These are phyloP conservation scores for Euptelea pleiosperma DNA, from an alignment of 164 flowering plant species.

Conservation along the genomic window DNA sequence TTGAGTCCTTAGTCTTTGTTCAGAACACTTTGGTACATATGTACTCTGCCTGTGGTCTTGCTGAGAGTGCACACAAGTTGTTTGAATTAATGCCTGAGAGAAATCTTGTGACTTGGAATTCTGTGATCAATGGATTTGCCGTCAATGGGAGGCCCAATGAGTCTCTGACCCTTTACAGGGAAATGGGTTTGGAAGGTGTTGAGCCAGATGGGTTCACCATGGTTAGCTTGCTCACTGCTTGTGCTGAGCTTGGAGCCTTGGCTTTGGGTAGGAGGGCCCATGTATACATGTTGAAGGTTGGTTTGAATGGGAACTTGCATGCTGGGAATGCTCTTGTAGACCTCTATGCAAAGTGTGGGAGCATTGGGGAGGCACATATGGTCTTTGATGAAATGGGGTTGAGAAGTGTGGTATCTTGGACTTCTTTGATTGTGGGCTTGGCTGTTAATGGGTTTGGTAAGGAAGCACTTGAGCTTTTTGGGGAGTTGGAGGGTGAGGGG, in stretches of 20 bases:
- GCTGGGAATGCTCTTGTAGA: constrained; percentile 32
- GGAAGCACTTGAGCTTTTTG: constrained; percentile 29
- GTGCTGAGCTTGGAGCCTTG: constrained; percentile 37
- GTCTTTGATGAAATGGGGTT: constrained; percentile 29
- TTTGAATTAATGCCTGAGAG: constrained; percentile 25
- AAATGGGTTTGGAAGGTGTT: constrained; percentile 31
- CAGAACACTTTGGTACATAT: constrained; percentile 29
- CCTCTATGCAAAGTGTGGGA: constrained; percentile 35
- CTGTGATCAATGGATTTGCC: constrained; percentile 37
- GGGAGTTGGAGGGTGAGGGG: constrained; percentile 20
- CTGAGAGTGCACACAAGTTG: constrained; percentile 29
- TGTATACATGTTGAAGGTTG: constrained; percentile 29
- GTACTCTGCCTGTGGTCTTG: constrained; percentile 27
- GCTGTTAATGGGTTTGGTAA: constrained; percentile 33
- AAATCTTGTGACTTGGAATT: constrained; percentile 32
- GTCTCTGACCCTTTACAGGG: constrained; percentile 26
- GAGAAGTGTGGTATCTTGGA: constrained; percentile 38
- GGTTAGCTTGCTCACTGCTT: constrained; percentile 32
- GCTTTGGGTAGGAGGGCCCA: constrained; percentile 35
- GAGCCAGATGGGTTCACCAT: constrained; percentile 35
- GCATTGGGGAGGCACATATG: constrained; percentile 22
- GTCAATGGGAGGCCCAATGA: constrained; percentile 35
- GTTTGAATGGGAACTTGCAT: constrained; percentile 27
- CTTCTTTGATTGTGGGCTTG: constrained; percentile 33
- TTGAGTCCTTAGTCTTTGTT: constrained; percentile 24